phyloP scores from a whole-genome alignment of 2,329 filamentous ascomycete species.

The Aphanocladium album region DNA sequence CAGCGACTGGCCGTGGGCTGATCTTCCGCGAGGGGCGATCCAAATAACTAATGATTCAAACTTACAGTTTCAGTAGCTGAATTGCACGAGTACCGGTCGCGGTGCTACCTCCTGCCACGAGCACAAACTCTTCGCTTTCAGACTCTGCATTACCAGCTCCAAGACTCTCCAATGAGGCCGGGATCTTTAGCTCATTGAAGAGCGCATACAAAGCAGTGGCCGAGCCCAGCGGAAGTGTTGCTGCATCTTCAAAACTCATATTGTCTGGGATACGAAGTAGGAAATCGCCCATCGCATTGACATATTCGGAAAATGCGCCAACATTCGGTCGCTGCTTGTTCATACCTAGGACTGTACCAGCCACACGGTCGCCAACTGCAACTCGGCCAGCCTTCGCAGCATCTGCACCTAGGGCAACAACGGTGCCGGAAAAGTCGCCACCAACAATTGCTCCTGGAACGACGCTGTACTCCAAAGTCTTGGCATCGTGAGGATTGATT shows the following conservation, averaged over 20 bases:
- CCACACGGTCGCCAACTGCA: slow-evolving; percentile 10
- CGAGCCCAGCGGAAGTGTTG: slow-evolving; percentile 14
- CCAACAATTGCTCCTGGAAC: slow-evolving; percentile 6
- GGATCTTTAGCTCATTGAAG: slow-evolving; percentile 14
- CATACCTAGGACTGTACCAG: slow-evolving; percentile 6
- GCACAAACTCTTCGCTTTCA: no score
- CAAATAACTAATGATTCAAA: no score
- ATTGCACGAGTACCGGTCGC: slow-evolving; percentile 19
- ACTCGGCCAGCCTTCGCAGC: neutral
- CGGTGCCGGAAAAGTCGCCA: slow-evolving; percentile 9
- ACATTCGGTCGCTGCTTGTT: neutral
- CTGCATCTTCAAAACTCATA: slow-evolving; percentile 15
- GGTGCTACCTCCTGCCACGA: slow-evolving; percentile 20
- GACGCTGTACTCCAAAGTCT: slow-evolving; percentile 1
- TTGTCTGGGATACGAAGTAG: slow-evolving; percentile 14
- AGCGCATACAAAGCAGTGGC: slow-evolving; percentile 18
- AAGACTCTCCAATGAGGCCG: no score
- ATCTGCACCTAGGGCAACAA: neutral
- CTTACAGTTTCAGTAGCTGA: slow-evolving; percentile 22
- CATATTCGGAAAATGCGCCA: slow-evolving; percentile 20
- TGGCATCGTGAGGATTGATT: slow-evolving; percentile 11
- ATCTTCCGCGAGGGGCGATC: no score
- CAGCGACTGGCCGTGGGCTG: no score
- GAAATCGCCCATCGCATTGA: neutral
- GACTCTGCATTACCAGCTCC: no score